Base-by-base conservation (phyloP, 352 stramenopile genomes). In the Globisporangium mamillatum region DNA sequence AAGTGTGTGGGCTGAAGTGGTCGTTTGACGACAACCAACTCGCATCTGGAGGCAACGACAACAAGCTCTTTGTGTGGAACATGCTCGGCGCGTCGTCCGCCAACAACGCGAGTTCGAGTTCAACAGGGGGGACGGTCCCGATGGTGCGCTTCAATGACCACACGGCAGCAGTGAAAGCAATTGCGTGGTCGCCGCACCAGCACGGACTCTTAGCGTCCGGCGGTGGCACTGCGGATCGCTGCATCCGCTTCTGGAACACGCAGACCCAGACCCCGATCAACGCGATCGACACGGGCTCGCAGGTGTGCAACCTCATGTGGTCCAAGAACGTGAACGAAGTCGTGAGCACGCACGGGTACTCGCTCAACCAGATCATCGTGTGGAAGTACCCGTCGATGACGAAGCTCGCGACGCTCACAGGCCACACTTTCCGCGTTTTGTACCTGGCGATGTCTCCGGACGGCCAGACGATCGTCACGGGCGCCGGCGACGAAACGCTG, bases 261-360 rank as follows among this genome's bases (percentile, higher is more conserved):
- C 81, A 98, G 20, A 98, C 89, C 38, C 84, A 96, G 60, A 84
- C 82, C 1, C 72, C 80, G 25, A 83, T 99, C 7, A 94, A 95
- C 54, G 93, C 87, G 48, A 86, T 99, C 36, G 97, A 99, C 74
- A 99, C 97, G 4, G 97, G 97, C 53, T 98, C 89, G 68, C 91
- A 97, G 73, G 96, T 99, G 53, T 99, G 97, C 81, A 99, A 99
- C 77, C 81, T 99, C 63, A 96, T 98, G 75, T 99, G 95, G 95
- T 98, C 93, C 1, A 96, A 97, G 72, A 99, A 98, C 68, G 95
- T 92, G 60, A 99, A 99, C 76, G 97, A 99, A 69, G 91, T 99
- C 67, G 97, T 99, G 64, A 98, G 94, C 67, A 99, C 97, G n/a
- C 97, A 99, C 79, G 97, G 97, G 27, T 99, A 99, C 84, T 98